Conservation (phyloP, 768 basidiomycete genomes). For the Cystobasidiopsis lactophilus region DNA sequence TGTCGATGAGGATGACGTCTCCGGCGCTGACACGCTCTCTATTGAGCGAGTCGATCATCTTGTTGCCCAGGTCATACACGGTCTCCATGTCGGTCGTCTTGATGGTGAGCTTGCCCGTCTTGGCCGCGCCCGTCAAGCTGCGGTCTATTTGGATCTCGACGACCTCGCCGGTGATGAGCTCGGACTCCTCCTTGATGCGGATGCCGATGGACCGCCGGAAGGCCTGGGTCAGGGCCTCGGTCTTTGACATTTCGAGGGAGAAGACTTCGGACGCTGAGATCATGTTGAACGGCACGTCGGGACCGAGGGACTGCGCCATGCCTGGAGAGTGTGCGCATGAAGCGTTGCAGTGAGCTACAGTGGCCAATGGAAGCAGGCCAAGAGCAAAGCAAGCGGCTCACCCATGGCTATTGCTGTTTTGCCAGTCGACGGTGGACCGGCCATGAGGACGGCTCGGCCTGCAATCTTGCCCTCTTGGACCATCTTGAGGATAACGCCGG, state of each 20-base stretch:
- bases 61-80: constrained; percentile 89
- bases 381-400: constrained; percentile 25
- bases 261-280: constrained; percentile 96
- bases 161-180: constrained; percentile 92
- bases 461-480: constrained; percentile 90
- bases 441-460: constrained; percentile 86
- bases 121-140: constrained; percentile 88
- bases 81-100: constrained; percentile 99
- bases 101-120: constrained; percentile 89
- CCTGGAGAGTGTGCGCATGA: constrained; percentile 29
- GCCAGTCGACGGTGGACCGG: constrained; percentile 88
- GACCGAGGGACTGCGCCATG: constrained; percentile 84
- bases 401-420: constrained; percentile 97
- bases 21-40: constrained; percentile 89
- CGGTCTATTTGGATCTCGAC: constrained; percentile 97
- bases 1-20: constrained; percentile 90
- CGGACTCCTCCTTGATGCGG: constrained; percentile 89
- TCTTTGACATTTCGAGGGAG: constrained; percentile 94
- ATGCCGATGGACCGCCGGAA: constrained; percentile 92
- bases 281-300: constrained; percentile 94
- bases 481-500: constrained; percentile 94
- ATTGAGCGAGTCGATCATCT: constrained; percentile 94
- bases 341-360: not conserved
- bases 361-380: not conserved
- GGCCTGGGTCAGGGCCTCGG: constrained; percentile 89